Conservation (phyloP, 2,329 filamentous ascomycete genomes). For the Reticulascus tulasneorum region DNA sequence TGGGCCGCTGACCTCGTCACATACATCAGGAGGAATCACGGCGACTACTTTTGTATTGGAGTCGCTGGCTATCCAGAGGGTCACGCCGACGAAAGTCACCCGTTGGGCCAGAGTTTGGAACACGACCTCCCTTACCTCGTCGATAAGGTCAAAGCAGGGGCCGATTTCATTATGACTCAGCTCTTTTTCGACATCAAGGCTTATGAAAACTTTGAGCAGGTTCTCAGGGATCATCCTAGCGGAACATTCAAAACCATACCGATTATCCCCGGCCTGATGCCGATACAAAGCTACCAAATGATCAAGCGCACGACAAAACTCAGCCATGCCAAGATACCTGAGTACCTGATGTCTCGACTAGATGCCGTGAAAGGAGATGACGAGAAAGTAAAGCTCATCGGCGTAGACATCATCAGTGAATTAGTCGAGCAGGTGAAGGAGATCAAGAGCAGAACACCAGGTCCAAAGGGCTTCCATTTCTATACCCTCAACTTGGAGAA, state of each 20-base stretch:
- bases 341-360: constrained; percentile 63
- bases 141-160: constrained; percentile 86
- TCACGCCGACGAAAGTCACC: constrained; percentile 86
- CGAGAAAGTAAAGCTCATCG: constrained; percentile 74
- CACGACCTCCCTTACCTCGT: constrained; percentile 84
- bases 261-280: constrained; percentile 94
- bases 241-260: constrained; percentile 81
- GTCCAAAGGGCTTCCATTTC: constrained; percentile 85
- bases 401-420: constrained; percentile 79
- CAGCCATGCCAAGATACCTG: constrained; percentile 80
- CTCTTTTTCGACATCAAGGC: constrained; percentile 88
- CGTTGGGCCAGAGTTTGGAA: constrained; percentile 63
- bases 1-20: constrained; percentile 86
- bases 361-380: constrained; percentile 74
- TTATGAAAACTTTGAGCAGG: constrained; percentile 75
- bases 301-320: constrained; percentile 91
- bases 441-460: constrained; percentile 51
- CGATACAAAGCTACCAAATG: constrained; percentile 96
- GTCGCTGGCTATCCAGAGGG: constrained; percentile 95
- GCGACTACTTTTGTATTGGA: constrained; percentile 94
- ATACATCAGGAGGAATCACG: constrained; percentile 82
- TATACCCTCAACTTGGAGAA: constrained; percentile 97
- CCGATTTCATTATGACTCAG: constrained; percentile 98
- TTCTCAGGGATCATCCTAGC: constrained; percentile 74
- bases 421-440: constrained; percentile 75